Evolutionary conservation across 805 yeast genomes (phyloP).

Genomic region (Candida yuanshanica): DNA sequence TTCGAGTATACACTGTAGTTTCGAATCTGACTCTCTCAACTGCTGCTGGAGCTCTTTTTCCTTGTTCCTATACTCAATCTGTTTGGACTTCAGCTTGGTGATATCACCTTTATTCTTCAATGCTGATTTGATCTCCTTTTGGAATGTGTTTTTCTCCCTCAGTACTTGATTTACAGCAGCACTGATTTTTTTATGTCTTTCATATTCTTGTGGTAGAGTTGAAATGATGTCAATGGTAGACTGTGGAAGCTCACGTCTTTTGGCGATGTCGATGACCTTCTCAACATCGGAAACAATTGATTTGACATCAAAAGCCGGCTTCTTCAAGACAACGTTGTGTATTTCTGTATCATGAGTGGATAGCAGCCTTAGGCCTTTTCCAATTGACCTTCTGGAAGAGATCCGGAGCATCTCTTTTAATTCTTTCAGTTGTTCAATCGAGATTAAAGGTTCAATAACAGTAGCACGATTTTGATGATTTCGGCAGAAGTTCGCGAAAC

Average conservation of each 20-base stretch:
- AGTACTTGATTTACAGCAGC: constrained; percentile 25
- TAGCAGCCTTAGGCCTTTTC: not conserved
- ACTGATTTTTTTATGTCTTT: constrained; percentile 16
- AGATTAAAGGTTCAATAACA: too few relatives aligned
- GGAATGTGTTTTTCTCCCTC: constrained; percentile 21
- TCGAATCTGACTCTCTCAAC: constrained; percentile 27
- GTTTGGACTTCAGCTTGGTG: constrained; percentile 10
- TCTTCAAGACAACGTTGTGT: constrained; percentile 18
- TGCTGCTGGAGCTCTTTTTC: constrained; percentile 18
- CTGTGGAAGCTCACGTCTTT: constrained; percentile 25
- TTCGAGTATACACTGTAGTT: constrained; percentile 37
- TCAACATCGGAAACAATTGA: constrained; percentile 25
- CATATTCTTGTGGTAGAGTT: constrained; percentile 24
- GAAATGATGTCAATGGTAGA: constrained; percentile 21
- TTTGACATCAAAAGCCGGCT: constrained; percentile 31
- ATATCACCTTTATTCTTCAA: constrained; percentile 14
- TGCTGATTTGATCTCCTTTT: constrained; percentile 24
- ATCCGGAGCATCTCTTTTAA: not conserved
- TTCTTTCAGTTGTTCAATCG: too few relatives aligned
- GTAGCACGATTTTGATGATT: too few relatives aligned
- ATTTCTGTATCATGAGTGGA: not conserved
- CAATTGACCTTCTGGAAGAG: not conserved
- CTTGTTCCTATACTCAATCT: constrained; percentile 11
- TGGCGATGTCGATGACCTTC: constrained; percentile 24
- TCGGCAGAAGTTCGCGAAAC: too few relatives aligned